Evolutionary conservation across 2,329 filamentous ascomycete species (phyloP).

Genomic region (Mariannaea sp.): DNA sequence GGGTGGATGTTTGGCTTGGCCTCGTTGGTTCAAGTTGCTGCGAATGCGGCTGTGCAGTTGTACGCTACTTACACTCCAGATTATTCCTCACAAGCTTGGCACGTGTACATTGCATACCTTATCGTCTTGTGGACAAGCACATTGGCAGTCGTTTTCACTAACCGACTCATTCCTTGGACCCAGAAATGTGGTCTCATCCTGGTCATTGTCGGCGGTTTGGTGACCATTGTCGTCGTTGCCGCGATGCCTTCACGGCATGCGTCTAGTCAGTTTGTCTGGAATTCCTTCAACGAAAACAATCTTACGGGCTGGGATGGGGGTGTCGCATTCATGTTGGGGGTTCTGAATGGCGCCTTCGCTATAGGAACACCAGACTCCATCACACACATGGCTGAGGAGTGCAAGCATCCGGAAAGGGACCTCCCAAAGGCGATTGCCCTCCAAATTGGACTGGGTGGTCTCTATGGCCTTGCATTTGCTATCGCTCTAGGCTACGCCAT

Average conservation of each 20-base stretch:
- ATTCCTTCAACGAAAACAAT: slow-evolving; percentile 33
- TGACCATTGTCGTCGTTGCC: slow-evolving; percentile 32
- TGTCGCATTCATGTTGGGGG: slow-evolving; percentile 33
- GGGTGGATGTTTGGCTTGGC: slow-evolving; percentile 38
- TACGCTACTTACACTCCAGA: slow-evolving; percentile 28
- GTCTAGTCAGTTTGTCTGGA: slow-evolving; percentile 31
- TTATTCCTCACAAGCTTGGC: slow-evolving; percentile 28
- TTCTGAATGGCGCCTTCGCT: slow-evolving; percentile 35
- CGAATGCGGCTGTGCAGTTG: slow-evolving; percentile 32
- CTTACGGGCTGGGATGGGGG: slow-evolving; percentile 34
- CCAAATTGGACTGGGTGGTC: slow-evolving; percentile 32
- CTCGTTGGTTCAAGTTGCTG: slow-evolving; percentile 32
- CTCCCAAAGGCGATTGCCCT: slow-evolving; percentile 30
- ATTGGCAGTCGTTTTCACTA: slow-evolving; percentile 29
- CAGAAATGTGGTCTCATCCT: slow-evolving; percentile 33
- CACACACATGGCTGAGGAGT: slow-evolving; percentile 36
- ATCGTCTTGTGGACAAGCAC: slow-evolving; percentile 31
- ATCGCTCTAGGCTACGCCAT: slow-evolving; percentile 34
- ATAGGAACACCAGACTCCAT: slow-evolving; percentile 34
- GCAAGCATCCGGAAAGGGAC: slow-evolving; percentile 26
- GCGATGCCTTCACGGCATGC: slow-evolving; percentile 31
- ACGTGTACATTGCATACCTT: slow-evolving; percentile 33
- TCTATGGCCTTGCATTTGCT: slow-evolving; percentile 31
- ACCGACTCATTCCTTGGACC: slow-evolving; percentile 32
- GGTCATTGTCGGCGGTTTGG: slow-evolving; percentile 29